These are phyloP conservation scores for Yarrowia keelungensis DNA, from an alignment of 805 yeast genomes.

Conservation along the genomic window DNA sequence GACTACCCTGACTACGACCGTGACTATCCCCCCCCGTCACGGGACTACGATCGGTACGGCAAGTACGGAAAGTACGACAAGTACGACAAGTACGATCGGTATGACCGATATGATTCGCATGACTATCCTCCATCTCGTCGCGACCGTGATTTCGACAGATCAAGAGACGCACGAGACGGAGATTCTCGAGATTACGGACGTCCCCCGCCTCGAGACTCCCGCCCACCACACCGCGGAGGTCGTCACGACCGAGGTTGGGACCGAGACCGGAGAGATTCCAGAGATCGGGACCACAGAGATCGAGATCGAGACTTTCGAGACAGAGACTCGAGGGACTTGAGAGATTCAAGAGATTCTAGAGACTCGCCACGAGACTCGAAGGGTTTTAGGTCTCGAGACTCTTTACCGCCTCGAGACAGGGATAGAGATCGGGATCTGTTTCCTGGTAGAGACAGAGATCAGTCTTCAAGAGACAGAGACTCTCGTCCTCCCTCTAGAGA, in stretches of 20 bases:
- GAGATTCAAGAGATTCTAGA: too few species aligned
- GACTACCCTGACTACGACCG: constrained; percentile 24
- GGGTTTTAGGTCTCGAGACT: neutral
- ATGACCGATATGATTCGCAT: constrained; percentile 16
- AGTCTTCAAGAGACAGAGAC: neutral
- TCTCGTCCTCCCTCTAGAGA: neutral
- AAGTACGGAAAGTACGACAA: constrained; percentile 9
- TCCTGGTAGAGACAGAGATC: constrained; percentile 1
- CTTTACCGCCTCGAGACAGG: constrained; percentile 1
- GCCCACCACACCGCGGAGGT: constrained; percentile 9
- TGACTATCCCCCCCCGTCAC: constrained; percentile 26
- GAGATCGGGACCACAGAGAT: constrained; percentile 4
- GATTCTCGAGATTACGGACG: constrained; percentile 10
- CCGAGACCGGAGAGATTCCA: constrained; percentile 47
- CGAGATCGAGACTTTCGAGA: constrained; percentile 6
- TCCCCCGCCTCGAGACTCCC: constrained; percentile 7
- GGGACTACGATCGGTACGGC: constrained; percentile 13
- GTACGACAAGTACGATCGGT: constrained; percentile 16
- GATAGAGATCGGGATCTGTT: neutral
- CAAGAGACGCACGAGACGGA: constrained; percentile 25
- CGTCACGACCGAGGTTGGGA: constrained; percentile 38
- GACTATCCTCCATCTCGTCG: constrained; percentile 17
- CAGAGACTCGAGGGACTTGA: neutral
- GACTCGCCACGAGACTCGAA: constrained; percentile 1
- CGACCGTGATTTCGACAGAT: constrained; percentile 33